Evolutionary conservation across 495 filamentous ascomycete genomes (phyloP).

Genomic region (Tuber melanosporum): DNA sequence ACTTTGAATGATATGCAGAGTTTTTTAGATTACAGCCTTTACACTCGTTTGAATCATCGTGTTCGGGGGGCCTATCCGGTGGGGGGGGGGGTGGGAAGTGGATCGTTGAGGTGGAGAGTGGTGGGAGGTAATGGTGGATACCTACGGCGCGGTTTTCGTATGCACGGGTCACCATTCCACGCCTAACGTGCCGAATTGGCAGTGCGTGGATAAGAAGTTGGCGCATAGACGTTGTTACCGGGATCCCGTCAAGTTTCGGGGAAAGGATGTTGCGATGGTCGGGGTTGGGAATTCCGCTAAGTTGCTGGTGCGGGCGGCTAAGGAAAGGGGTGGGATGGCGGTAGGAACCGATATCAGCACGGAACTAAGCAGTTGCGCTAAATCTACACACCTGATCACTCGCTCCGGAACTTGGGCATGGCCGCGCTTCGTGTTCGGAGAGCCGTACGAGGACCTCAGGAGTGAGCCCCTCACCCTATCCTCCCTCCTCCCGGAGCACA

Average conservation of each 20-base stretch:
- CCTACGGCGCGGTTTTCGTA: constrained; percentile 40
- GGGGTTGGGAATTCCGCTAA: constrained; percentile 41
- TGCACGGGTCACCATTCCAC: constrained; percentile 38
- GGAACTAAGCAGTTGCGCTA: constrained; percentile 18
- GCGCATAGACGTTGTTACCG: constrained; percentile 43
- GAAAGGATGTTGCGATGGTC: constrained; percentile 41
- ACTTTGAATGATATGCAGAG: constrained; percentile 40
- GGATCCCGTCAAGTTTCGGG: constrained; percentile 31
- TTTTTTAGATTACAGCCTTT: constrained; percentile 34
- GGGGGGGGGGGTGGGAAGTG: constrained; percentile 10
- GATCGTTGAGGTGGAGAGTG: constrained; percentile 16
- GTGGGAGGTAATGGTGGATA: constrained; percentile 13
- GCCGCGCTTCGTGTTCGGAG: constrained; percentile 24
- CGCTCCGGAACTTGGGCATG: constrained; percentile 31
- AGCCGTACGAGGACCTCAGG: constrained; percentile 16
- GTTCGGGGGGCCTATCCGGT: constrained; percentile 13
- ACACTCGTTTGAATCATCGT: constrained; percentile 31
- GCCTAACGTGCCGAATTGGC: constrained; percentile 39
- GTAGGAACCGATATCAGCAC: constrained; percentile 26
- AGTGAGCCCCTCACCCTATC: constrained; percentile 1
- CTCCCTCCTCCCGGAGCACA: not conserved
- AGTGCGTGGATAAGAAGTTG: constrained; percentile 26
- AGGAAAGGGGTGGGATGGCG: not conserved
- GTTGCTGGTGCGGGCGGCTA: constrained; percentile 11
- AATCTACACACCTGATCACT: constrained; percentile 22